These are phyloP conservation scores for Penicillium cataractarum DNA, from an alignment of 495 filamentous ascomycete species.

Conservation along the genomic window DNA sequence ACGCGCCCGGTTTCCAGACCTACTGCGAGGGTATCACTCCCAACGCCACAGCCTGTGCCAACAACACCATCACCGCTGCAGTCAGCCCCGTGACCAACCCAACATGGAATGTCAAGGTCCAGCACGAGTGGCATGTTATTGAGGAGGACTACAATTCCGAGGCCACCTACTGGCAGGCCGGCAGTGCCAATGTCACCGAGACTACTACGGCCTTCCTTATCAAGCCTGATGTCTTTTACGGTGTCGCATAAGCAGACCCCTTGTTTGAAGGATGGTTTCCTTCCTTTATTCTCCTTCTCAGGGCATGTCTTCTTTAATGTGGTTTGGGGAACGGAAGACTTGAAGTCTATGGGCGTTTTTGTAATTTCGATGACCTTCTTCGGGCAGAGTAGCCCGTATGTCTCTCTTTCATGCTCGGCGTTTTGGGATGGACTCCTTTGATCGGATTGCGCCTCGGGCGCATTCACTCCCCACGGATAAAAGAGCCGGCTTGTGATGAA, in stretches of 20 bases:
- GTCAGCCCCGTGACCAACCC: constrained; percentile 30
- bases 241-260: constrained; percentile 19
- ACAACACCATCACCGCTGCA: constrained; percentile 32
- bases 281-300: not conserved
- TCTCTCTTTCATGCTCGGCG: constrained; percentile 17
- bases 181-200: constrained; percentile 20
- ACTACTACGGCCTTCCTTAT: constrained; percentile 16
- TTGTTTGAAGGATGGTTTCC: not conserved
- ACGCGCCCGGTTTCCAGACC: constrained; percentile 47
- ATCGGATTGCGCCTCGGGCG: not conserved
- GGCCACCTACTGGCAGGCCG: constrained; percentile 25
- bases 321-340: not conserved
- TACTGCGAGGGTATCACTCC: constrained; percentile 40
- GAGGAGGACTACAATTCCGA: constrained; percentile 23
- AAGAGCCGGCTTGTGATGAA: not conserved
- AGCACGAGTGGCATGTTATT: constrained; percentile 35
- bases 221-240: constrained; percentile 22
- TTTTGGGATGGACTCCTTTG: not conserved
- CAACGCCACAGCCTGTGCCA: constrained; percentile 31
- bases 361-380: not conserved
- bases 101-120: constrained; percentile 39
- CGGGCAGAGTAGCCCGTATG: not conserved
- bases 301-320: constrained; percentile 4
- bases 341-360: not conserved
- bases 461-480: constrained; percentile 11